Conservation (phyloP, 805 yeast genomes). For the Wickerhamomyces xylosicus region DNA sequence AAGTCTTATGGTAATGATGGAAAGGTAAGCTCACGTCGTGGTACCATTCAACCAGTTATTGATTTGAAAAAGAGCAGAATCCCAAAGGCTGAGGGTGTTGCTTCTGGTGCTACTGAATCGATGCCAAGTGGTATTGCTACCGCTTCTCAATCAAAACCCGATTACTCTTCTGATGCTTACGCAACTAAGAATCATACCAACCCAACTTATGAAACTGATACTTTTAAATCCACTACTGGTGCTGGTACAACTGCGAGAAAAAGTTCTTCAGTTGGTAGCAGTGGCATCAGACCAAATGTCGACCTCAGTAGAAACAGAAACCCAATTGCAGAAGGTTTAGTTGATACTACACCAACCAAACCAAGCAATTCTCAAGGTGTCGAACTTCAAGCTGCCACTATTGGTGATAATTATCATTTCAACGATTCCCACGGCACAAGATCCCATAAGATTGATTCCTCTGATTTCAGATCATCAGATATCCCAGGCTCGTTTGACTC, state of each 20-base stretch:
- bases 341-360: neutral
- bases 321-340: slow-evolving; percentile 8
- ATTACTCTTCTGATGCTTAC: neutral
- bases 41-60: too few relatives aligned
- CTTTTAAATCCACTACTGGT: neutral
- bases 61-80: too few relatives aligned
- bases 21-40: too few relatives aligned
- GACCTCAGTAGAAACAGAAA: slow-evolving; percentile 9
- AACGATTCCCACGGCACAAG: neutral
- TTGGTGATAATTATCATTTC: neutral
- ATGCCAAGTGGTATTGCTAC: too few relatives aligned
- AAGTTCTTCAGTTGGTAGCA: neutral
- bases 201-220: neutral
- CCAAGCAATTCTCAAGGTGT: neutral
- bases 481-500: too few relatives aligned
- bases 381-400: neutral
- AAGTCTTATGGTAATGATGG: neutral
- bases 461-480: neutral
- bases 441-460: neutral
- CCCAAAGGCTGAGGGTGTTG: too few relatives aligned
- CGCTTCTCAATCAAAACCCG: neutral
- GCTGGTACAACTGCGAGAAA: neutral
- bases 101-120: neutral
- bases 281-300: slow-evolving; percentile 1
- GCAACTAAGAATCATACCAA: neutral